These are phyloP conservation scores for Pichia insulana DNA, from an alignment of 805 yeast species.

Conservation along the genomic window DNA sequence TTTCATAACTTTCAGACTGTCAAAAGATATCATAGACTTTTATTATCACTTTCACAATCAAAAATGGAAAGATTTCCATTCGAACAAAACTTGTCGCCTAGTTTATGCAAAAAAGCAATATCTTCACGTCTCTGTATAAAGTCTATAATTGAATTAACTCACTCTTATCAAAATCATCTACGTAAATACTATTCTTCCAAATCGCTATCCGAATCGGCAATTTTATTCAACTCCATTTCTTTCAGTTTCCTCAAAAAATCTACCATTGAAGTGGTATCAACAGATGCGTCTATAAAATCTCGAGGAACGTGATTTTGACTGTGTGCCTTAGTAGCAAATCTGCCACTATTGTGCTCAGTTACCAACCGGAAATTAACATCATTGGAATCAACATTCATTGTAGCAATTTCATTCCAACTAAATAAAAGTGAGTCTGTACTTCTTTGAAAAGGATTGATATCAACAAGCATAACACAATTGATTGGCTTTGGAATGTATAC, in stretches of 20 bases:
- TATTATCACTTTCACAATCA: conserved; percentile 38
- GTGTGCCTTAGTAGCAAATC: conserved; percentile 75
- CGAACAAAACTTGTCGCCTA: conserved; percentile 42
- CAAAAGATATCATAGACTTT: conserved; percentile 36
- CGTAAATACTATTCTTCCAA: no score
- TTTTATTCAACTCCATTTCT: conserved; percentile 7
- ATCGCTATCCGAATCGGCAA: background rate
- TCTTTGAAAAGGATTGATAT: conserved; percentile 77
- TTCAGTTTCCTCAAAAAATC: conserved; percentile 54
- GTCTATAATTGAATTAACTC: no score
- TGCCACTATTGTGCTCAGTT: conserved; percentile 56
- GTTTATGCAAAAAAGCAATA: conserved; percentile 49
- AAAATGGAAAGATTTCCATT: conserved; percentile 39
- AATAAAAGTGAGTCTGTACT: conserved; percentile 71
- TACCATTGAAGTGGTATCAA: conserved; percentile 59
- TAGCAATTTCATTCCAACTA: conserved; percentile 73
- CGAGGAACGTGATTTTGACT: conserved; percentile 87
- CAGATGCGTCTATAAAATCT: conserved; percentile 80
- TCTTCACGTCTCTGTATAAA: no score
- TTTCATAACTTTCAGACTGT: conserved; percentile 39
- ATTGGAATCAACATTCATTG: conserved; percentile 26
- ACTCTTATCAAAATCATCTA: no score
- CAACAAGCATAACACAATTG: conserved; percentile 59
- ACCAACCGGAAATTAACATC: conserved; percentile 52
- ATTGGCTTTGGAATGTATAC: conserved; percentile 75